A percentile compares a stretch with the other conserved stretches of the same genome.
Conservation (phyloP, 1,284 basidiomycete species). For the Apiotrichum sp. region DNA sequence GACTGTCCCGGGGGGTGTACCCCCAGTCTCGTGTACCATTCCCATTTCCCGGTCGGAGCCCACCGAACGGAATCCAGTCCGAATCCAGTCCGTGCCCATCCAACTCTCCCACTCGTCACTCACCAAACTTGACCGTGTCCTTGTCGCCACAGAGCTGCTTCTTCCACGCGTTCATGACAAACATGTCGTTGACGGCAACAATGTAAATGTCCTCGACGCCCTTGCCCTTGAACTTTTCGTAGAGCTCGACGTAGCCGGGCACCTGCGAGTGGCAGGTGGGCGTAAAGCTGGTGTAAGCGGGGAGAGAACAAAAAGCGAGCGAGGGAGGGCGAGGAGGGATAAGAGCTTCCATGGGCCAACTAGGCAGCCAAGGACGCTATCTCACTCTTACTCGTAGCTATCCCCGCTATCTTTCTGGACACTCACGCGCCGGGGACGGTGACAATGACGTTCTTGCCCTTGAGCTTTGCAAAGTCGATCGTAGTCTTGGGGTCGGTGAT, state of each 20-base stretch:
- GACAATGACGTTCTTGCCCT: conserved; percentile 66
- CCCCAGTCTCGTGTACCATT: no score
- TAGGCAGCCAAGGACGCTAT: background rate
- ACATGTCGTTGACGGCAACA: conserved; percentile 65
- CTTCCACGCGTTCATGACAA: conserved; percentile 62
- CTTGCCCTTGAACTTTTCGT: conserved; percentile 60
- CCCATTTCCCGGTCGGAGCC: no score
- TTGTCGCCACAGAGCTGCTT: conserved; percentile 52
- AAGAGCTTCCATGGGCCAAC: background rate
- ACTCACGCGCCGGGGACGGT: conserved; percentile 44
- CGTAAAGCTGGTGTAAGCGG: conserved; percentile 51
- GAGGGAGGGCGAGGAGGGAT: conserved; percentile 21
- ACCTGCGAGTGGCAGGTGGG: conserved; percentile 55
- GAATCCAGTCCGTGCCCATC: no score
- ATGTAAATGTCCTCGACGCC: conserved; percentile 65
- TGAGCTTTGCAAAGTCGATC: conserved; percentile 52
- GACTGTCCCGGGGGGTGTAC: no score
- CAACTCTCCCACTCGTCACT: conserved; percentile 7
- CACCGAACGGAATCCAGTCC: no score
- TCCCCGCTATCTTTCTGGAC: background rate
- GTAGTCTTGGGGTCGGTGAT: conserved; percentile 53
- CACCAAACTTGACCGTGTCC: conserved; percentile 39
- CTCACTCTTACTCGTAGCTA: no score
- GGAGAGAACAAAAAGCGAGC: background rate
- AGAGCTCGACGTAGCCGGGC: conserved; percentile 60